Percentiles rank a stretch among this genome's conserved stretches.
Evolutionary conservation across 2,329 filamentous ascomycete genomes (phyloP).

Genomic region (Orbilia quercus): DNA sequence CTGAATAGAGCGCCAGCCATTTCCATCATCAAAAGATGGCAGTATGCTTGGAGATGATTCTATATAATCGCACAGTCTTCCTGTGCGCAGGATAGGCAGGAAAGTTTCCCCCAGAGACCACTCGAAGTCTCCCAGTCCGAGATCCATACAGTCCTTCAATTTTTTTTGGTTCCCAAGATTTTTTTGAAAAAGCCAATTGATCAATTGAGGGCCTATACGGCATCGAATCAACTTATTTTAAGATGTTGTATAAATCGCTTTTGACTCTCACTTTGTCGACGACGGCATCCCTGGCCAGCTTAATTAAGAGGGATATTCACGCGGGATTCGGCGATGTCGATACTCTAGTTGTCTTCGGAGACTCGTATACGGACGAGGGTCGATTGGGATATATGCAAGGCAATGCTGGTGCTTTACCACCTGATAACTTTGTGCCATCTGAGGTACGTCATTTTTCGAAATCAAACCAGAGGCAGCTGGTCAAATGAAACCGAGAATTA

Average conservation of each 20-base stretch:
- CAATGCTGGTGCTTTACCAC: conserved; percentile 71
- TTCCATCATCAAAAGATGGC: neutral
- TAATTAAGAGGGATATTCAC: conserved; percentile 44
- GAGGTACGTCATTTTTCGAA: conserved; percentile 30
- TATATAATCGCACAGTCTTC: conserved; percentile 38
- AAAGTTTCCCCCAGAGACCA: conserved; percentile 16
- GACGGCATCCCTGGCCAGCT: conserved; percentile 36
- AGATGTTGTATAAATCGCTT: conserved; percentile 53
- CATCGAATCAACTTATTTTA: neutral
- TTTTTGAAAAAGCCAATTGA: neutral
- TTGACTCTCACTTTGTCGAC: conserved; percentile 44
- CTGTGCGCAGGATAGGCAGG: conserved; percentile 9
- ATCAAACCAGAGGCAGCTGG: neutral
- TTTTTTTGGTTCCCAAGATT: conserved; percentile 10
- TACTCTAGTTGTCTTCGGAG: conserved; percentile 40
- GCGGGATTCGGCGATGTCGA: conserved; percentile 53
- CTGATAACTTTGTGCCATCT: conserved; percentile 65
- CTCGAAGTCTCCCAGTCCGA: conserved; percentile 21
- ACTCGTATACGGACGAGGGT: conserved; percentile 76
- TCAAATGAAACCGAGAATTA: neutral
- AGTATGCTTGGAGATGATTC: conserved; percentile 13
- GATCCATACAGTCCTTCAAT: neutral
- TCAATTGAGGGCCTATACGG: conserved; percentile 6
- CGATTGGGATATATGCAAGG: conserved; percentile 73
- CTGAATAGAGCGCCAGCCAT: conserved; percentile 29